Conservation (phyloP, 2,329 filamentous ascomycete species). For the Alternaria sp. region DNA sequence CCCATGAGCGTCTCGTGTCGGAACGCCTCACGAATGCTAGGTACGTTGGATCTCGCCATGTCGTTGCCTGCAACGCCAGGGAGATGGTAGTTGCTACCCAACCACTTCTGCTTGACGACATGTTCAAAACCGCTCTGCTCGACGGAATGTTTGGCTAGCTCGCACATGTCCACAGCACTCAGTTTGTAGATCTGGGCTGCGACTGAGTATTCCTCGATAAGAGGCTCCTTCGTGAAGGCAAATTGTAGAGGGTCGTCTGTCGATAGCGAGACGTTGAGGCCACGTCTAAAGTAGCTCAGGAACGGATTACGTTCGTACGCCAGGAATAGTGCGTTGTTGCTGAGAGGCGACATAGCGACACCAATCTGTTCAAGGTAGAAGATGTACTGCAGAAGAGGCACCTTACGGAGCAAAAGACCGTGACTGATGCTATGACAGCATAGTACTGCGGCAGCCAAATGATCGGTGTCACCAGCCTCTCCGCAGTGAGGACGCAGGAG, state of each 20-base stretch:
- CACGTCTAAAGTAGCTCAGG: constrained; percentile 91
- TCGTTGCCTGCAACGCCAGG: constrained; percentile 85
- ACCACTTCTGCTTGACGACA: constrained; percentile 87
- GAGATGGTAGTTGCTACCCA: constrained; percentile 77
- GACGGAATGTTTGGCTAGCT: constrained; percentile 94
- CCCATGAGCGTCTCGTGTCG: constrained; percentile 83
- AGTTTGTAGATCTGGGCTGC: constrained; percentile 99
- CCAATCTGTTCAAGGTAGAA: constrained; percentile 99
- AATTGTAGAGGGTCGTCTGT: constrained; percentile 98
- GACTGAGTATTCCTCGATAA: constrained; percentile 98
- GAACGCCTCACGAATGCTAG: constrained; percentile 89
- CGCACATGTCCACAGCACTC: constrained; percentile 96
- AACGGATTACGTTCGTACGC: constrained; percentile 98
- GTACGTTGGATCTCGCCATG: constrained; percentile 96
- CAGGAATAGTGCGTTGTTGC: constrained; percentile 95
- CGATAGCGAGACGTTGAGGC: constrained; percentile 92
- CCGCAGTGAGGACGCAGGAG: constrained; percentile 92
- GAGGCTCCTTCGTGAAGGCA: constrained; percentile 95
- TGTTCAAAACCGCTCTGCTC: constrained; percentile 93
- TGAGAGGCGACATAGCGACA: constrained; percentile 98
- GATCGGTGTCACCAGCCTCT: constrained; percentile 95
- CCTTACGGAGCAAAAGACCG: constrained; percentile 88
- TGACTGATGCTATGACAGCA: constrained; percentile 98
- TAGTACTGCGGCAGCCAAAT: constrained; percentile 87
- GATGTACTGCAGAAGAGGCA: constrained; percentile 92